Evolutionary conservation across 192 early-diverging fungal species (phyloP).

Genomic region (Coemansia sp.): DNA sequence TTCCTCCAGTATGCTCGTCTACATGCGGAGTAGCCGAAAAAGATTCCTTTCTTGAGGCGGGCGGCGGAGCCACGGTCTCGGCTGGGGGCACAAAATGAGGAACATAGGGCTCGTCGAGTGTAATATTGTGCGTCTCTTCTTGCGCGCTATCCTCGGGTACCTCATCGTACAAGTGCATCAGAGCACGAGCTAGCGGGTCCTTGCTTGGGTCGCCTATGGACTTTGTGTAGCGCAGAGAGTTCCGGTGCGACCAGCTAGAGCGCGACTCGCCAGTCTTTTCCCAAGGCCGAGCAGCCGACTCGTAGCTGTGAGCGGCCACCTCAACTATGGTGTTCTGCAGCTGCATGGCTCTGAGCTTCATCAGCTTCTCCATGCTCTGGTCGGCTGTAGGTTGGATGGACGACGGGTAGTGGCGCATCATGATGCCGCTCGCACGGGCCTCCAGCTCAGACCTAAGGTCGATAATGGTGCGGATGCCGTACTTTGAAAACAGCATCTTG

Average conservation of each 20-base stretch:
- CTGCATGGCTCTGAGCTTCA: constrained; percentile 26
- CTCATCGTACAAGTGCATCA: constrained; percentile 38
- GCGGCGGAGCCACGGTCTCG: constrained; percentile 3
- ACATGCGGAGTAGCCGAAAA: background rate
- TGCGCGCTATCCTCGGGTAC: constrained; percentile 15
- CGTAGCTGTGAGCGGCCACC: constrained; percentile 49
- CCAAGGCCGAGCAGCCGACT: constrained; percentile 42
- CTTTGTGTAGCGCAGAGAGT: constrained; percentile 41
- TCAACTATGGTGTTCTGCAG: constrained; percentile 47
- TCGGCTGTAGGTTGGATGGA: constrained; percentile 43
- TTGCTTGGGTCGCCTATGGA: constrained; percentile 34
- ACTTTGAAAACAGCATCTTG: constrained; percentile 40
- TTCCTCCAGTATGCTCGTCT: background rate
- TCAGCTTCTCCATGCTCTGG: constrained; percentile 42
- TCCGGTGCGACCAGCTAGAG: constrained; percentile 40
- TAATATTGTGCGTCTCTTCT: constrained; percentile 23
- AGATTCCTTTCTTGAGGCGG: background rate
- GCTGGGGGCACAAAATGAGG: constrained; percentile 11
- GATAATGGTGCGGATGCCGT: constrained; percentile 55
- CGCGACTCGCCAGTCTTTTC: constrained; percentile 43
- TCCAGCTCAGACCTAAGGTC: constrained; percentile 52
- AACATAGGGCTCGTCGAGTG: constrained; percentile 24
- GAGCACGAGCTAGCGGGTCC: constrained; percentile 39
- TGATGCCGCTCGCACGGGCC: constrained; percentile 43
- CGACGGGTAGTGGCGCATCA: constrained; percentile 45